Base-by-base conservation (phyloP, 331 rosid genomes). In the Telfairia occidentalis region DNA sequence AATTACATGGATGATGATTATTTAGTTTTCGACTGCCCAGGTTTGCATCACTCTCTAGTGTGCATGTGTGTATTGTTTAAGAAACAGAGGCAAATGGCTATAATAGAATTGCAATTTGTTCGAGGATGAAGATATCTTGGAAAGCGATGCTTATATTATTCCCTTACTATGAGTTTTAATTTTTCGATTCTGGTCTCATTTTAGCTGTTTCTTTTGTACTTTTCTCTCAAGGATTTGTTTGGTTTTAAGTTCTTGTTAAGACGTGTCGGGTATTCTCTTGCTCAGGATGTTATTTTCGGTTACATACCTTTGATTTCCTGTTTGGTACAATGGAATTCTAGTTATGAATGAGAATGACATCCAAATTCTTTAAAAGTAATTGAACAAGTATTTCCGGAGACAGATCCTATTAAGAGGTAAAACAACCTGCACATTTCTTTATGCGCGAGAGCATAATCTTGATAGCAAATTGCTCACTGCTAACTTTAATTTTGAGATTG, bases 1-100 rank as follows among this genome's bases (percentile, higher is more conserved):
- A 89, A 91, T 78, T 91, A 87, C 86, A 45, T 86, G 81, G 98
- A 94, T 42, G 98, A 94, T 85, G 98, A 91, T 78, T 94, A 90
- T 83, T 78, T 91, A 64, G 89, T 91, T 78, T 94, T 94, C 19
- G 97, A 94, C 82, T 94, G 98, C 84, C 97, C 98, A 84, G 96
- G 98, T 91, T 83, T 79, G 66, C 66, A 34, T 50, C 28, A 71
- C 19, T 7, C 24, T 74, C 38, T 63, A 53, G 21, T 38, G 15
- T 67, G 55, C 48, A 11, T 61, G 60, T 12, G 2, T 43, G 59
- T 59, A 60, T 73, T 23, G 48, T 61, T 61, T 34, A 61, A 61
- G 28, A 40, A 6, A 40, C 45, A 40, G 1, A 16, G 70, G 34
- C 15, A 65, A 26, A 19, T 23, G 53, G 21, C 54, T 1, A 48